Conservation (phyloP, 768 basidiomycete species). For the Pisolithus microcarpus region DNA sequence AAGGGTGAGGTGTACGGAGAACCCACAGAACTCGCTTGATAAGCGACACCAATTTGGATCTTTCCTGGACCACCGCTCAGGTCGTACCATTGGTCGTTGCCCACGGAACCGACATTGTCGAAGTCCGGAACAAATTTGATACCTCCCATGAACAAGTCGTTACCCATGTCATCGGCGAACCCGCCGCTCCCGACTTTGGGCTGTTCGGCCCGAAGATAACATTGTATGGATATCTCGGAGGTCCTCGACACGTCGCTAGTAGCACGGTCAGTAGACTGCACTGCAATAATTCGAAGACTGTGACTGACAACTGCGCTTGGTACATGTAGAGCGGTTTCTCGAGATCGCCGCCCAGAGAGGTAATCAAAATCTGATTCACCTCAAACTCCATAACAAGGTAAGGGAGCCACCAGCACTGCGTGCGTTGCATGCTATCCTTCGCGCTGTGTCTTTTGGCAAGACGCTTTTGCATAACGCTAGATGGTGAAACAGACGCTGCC, state of each 20-base stretch:
- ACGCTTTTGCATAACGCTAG: slow-evolving; percentile 66
- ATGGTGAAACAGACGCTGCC: slow-evolving; percentile 69
- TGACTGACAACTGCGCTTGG: slow-evolving; percentile 88
- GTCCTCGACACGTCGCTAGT: slow-evolving; percentile 88
- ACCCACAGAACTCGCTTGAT: slow-evolving; percentile 58
- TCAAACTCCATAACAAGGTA: slow-evolving; percentile 96
- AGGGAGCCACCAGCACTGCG: slow-evolving; percentile 98
- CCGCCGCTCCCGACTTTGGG: slow-evolving; percentile 71
- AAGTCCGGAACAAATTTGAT: slow-evolving; percentile 89
- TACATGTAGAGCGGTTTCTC: slow-evolving; percentile 94
- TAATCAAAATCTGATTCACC: slow-evolving; percentile 92
- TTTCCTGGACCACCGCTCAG: slow-evolving; percentile 75
- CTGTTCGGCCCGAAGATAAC: slow-evolving; percentile 82
- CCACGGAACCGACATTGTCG: slow-evolving; percentile 58
- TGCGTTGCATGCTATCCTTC: slow-evolving; percentile 83
- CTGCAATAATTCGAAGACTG: not conserved
- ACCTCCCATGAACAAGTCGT: slow-evolving; percentile 89
- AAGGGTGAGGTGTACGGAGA: not conserved
- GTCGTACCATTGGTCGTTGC: slow-evolving; percentile 82
- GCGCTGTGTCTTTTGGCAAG: slow-evolving; percentile 57
- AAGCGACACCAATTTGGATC: slow-evolving; percentile 86
- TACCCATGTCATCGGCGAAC: slow-evolving; percentile 83
- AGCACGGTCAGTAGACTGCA: not conserved
- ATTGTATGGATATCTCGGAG: slow-evolving; percentile 91
- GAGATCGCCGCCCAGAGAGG: slow-evolving; percentile 86